Base-by-base conservation (phyloP, 2,329 filamentous ascomycete species). In the Ophiostoma sp. region DNA sequence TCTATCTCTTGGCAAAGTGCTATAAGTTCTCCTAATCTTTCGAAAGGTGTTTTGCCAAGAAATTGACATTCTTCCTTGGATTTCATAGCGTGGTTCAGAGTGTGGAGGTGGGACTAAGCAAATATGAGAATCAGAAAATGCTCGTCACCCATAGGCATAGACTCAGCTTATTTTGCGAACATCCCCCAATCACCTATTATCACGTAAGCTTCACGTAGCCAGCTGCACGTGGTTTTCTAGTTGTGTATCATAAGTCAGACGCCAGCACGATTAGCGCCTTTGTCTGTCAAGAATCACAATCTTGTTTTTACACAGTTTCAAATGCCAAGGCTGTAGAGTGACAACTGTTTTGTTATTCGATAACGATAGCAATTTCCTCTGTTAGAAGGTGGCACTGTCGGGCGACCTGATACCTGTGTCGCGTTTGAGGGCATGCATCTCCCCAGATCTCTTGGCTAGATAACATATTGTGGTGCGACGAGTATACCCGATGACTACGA, bases 1-100 rank as follows among this genome's bases (percentile, higher is more conserved):
- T 55, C 27, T 55, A 55, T 55, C 49, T 55, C 49, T 55, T 55
- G 49, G 49, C 49, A 55, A 3, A 27, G 11, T 5, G 12, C 8
- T n/a, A 55, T 55, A 55, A 55, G 27, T 27, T 49, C 9, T 55
- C 49, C 49, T 55, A 55, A 55, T 55, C 49, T 27, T 55, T 27
- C 27, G 12, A 27, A 55, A n/a, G 27, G 49, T 18, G 7, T 18
- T 55, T 11, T 55, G 49, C 49, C 49, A 55, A 55, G 49, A 55
- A 27, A 55, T 11, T 3, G 27, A 4, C 8, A n/a, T 55, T 3
- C 6, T 8, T 36, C 27, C 27, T 27, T 27, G 27, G 27, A 27
- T 27, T 27, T 27, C 27, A 27, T 27, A 27, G 27, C 27, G 27
- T 27, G 27, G 27, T 27, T 27, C 27, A 27, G 27, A 1, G 27